These are phyloP conservation scores for Curvularia sp. DNA, from an alignment of 2,329 filamentous ascomycete species.

Conservation along the genomic window DNA sequence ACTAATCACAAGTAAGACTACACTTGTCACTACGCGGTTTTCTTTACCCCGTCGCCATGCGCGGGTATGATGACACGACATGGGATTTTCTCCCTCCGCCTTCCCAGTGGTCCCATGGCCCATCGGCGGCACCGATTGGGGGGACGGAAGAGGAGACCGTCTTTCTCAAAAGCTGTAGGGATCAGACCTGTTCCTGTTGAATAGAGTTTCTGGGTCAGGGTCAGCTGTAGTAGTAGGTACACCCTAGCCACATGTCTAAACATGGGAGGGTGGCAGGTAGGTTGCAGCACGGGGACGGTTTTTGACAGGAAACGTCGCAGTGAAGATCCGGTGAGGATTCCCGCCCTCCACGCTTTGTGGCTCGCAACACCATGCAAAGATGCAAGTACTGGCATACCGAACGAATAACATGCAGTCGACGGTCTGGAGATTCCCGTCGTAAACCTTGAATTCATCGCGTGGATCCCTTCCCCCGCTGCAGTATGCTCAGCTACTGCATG, in stretches of 20 bases:
- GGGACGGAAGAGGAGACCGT: neutral
- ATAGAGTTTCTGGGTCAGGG: slow-evolving; percentile 9
- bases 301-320: slow-evolving; percentile 8
- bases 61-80: neutral
- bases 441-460: slow-evolving; percentile 2
- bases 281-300: neutral
- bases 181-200: neutral
- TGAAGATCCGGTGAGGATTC: neutral
- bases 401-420: slow-evolving; percentile 2
- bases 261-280: neutral
- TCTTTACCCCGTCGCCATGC: neutral
- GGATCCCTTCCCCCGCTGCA: neutral
- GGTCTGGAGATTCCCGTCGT: neutral
- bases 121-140: neutral
- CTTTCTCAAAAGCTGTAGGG: neutral
- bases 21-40: neutral
- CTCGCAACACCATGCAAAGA: neutral
- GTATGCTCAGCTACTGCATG: slow-evolving; percentile 8
- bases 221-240: neutral
- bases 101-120: neutral
- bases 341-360: neutral
- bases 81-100: neutral
- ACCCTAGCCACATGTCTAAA: slow-evolving; percentile 1
- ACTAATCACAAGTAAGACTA: neutral
- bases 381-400: neutral